Conservation (phyloP, 2,329 filamentous ascomycete genomes). For the Fusarium nisikadoi region DNA sequence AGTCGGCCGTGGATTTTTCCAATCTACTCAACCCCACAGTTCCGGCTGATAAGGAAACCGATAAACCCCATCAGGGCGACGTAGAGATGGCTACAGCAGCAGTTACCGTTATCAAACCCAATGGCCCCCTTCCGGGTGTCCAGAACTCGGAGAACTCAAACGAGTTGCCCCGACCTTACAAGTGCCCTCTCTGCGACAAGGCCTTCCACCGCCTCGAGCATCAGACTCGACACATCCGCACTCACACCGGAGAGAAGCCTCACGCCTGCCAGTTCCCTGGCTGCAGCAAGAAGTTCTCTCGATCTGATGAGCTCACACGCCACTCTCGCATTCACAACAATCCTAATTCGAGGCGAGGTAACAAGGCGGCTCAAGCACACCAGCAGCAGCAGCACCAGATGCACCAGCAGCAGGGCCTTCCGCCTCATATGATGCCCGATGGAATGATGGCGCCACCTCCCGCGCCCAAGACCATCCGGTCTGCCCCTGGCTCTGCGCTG, state of each 20-base stretch:
- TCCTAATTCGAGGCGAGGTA: constrained; percentile 92
- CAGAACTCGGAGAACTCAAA: constrained; percentile 65
- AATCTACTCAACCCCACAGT: constrained; percentile 74
- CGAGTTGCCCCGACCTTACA: constrained; percentile 95
- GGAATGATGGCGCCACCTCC: constrained; percentile 82
- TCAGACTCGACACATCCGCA: constrained; percentile 90
- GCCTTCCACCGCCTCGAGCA: constrained; percentile 98
- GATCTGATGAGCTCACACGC: constrained; percentile 94
- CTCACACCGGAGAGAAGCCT: constrained; percentile 97
- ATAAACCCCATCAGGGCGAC: constrained; percentile 47
- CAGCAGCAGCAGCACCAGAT: constrained; percentile 51
- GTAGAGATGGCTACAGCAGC: constrained; percentile 62
- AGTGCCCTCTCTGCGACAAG: constrained; percentile 97
- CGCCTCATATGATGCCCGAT: constrained; percentile 61
- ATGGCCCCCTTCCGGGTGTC: constrained; percentile 70
- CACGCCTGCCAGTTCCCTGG: constrained; percentile 95
- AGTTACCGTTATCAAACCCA: constrained; percentile 68
- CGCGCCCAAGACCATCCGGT: constrained; percentile 82
- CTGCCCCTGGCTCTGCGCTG: constrained; percentile 85
- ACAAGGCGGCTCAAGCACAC: constrained; percentile 72
- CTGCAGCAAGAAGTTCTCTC: constrained; percentile 96
- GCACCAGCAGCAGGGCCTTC: constrained; percentile 52
- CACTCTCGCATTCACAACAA: constrained; percentile 99
- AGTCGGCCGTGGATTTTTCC: constrained; percentile 78
- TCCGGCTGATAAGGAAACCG: constrained; percentile 40